These are phyloP conservation scores for Penicillium aurantiogriseum DNA, from an alignment of 2,329 filamentous ascomycete species.

Conservation along the genomic window DNA sequence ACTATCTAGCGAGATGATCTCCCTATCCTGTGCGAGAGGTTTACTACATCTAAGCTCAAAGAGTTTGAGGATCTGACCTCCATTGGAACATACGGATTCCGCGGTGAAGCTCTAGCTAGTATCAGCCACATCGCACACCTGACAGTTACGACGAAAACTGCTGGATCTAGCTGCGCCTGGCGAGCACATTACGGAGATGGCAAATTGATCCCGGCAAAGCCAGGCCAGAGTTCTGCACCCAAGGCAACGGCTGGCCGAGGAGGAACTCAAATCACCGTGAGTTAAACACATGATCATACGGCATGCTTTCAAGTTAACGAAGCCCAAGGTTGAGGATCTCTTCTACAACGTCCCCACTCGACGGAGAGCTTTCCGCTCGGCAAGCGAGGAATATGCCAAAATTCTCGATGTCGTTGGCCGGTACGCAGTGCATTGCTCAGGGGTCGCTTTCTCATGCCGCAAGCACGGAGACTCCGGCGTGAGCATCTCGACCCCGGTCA, in stretches of 20 bases:
- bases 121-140: constrained; percentile 98
- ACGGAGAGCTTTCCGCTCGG: constrained; percentile 82
- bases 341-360: constrained; percentile 96
- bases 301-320: background rate
- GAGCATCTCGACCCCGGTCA: constrained; percentile 74
- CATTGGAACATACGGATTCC: constrained; percentile 96
- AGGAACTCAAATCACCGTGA: constrained; percentile 86
- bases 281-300: constrained; percentile 11
- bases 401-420: constrained; percentile 92
- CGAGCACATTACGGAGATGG: constrained; percentile 84
- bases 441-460: constrained; percentile 95
- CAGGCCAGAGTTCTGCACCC: constrained; percentile 80
- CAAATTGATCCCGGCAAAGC: constrained; percentile 76
- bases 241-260: constrained; percentile 82
- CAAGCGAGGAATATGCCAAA: constrained; percentile 95
- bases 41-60: constrained; percentile 94
- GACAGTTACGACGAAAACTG: constrained; percentile 89
- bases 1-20: constrained; percentile 75
- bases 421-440: constrained; percentile 86
- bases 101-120: constrained; percentile 91
- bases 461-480: constrained; percentile 87
- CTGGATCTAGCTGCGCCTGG: constrained; percentile 84
- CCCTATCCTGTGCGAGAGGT: constrained; percentile 87
- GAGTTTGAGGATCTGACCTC: constrained; percentile 86
- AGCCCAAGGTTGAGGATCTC: constrained; percentile 71